Conservation (phyloP, 2,329 filamentous ascomycete genomes). For the Phialocephala sp. region DNA sequence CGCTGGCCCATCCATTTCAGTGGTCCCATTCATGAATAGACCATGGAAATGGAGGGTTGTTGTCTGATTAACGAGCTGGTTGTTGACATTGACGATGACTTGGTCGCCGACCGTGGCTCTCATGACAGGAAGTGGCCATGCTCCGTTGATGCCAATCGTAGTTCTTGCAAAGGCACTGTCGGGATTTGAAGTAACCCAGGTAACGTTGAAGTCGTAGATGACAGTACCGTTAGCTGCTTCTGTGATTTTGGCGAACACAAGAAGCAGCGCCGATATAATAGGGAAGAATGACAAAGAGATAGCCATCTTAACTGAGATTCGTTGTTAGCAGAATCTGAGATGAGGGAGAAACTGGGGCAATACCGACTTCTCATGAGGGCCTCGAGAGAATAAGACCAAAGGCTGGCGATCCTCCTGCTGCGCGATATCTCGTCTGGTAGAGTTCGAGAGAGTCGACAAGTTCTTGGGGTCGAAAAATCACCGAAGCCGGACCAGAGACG, state of each 20-base stretch:
- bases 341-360: slow-evolving; percentile 12
- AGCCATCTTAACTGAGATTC: slow-evolving; percentile 45
- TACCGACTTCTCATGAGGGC: slow-evolving; percentile 14
- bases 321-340: background rate
- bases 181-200: slow-evolving; percentile 74
- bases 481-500: slow-evolving; percentile 26
- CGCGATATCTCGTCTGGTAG: slow-evolving; percentile 8
- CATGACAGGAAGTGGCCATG: slow-evolving; percentile 76
- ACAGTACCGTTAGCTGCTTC: slow-evolving; percentile 51
- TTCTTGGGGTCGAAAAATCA: slow-evolving; percentile 5
- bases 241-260: slow-evolving; percentile 41
- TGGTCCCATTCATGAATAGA: slow-evolving; percentile 71
- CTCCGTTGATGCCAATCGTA: slow-evolving; percentile 77
- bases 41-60: slow-evolving; percentile 71
- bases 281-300: slow-evolving; percentile 51
- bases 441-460: slow-evolving; percentile 13
- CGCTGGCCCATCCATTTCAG: slow-evolving; percentile 70
- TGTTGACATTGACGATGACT: slow-evolving; percentile 49
- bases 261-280: slow-evolving; percentile 41
- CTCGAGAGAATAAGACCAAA: slow-evolving; percentile 27
- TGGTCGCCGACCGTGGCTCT: slow-evolving; percentile 65
- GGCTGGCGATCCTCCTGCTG: background rate
- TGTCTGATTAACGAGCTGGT: slow-evolving; percentile 56
- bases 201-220: slow-evolving; percentile 70
- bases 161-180: slow-evolving; percentile 68